These are phyloP conservation scores for Trifolium fragiferum DNA, from an alignment of 306 rosid species.

Conservation along the genomic window DNA sequence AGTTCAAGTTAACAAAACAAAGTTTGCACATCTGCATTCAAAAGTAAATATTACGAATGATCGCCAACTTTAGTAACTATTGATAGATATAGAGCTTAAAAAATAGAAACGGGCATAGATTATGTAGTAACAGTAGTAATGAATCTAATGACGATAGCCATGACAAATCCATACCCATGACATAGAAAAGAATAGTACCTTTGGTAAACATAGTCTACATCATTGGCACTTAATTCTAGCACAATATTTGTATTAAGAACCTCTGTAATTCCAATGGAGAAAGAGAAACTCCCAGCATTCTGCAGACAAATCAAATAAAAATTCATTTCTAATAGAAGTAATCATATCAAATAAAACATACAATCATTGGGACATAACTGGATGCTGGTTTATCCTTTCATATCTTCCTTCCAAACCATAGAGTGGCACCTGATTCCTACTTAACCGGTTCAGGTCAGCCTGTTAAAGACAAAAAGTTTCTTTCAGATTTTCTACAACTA, in stretches of 20 bases:
- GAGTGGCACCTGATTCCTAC: constrained; percentile 77
- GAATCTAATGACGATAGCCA: neutral
- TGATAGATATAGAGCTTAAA: constrained; percentile 22
- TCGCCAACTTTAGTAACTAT: constrained; percentile 11
- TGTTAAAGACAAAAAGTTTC: constrained; percentile 45
- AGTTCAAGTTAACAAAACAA: constrained; percentile 15
- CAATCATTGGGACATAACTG: constrained; percentile 66
- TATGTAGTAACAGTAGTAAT: neutral
- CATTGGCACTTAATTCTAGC: constrained; percentile 90
- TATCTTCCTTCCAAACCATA: constrained; percentile 89
- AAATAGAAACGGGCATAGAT: neutral
- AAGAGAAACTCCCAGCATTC: constrained; percentile 88
- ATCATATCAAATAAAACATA: constrained; percentile 36
- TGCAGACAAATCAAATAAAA: constrained; percentile 50
- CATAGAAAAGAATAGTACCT: constrained; percentile 54
- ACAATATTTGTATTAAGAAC: constrained; percentile 88
- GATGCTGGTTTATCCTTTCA: constrained; percentile 95
- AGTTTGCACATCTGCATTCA: constrained; percentile 21
- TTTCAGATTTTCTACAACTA: constrained; percentile 38
- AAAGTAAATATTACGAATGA: constrained; percentile 2
- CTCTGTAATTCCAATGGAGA: constrained; percentile 90
- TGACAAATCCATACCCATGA: constrained; percentile 32
- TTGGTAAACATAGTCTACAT: constrained; percentile 90
- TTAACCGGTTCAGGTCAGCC: constrained; percentile 80
- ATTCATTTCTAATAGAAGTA: constrained; percentile 22